Evolutionary conservation across 140 eudicot species (phyloP), one percentile per base, ranked within the genome.

Genomic region (Erigeron philadelphicus): DNA sequence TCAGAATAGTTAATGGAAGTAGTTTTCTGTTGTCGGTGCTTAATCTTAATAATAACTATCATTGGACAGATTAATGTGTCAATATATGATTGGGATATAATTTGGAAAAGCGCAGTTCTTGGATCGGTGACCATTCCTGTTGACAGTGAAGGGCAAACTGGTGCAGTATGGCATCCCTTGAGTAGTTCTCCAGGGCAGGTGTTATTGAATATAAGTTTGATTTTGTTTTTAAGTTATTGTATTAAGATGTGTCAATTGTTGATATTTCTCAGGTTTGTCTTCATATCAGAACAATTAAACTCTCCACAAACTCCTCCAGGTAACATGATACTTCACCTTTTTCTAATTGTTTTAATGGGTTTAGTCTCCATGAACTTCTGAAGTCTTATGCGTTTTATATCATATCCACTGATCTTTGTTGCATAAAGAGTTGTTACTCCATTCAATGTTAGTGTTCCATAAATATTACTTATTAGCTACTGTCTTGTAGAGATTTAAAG

Each of bases 21-120:
- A 31, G n/a, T 64, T 59, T 67, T 31, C 74, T 54, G 73, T 64
- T 65, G 45, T 78, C 64, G 16, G 57, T 53, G 54, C 49, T 19
- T 25, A 5, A 50, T 53, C 35, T 54, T 75, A 73, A 66, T 59
- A 54, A 64, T 43, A 66, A 66, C 69, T 19, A 65, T 72, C 64
- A 10, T 58, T 81, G 72, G 75, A 74, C 98, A 93, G 98, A 87
- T 93, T 80, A 81, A 56, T 62, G 95, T 90, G 79, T 79, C 97
- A 25, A 90, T 90, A 60, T 81, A 90, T 85, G 97, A 90, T 70
- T 90, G 97, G 97, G 97, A 90, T 79, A 90, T 90, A 79, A 85
- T 90, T 38, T 90, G 97, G 97, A 90, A 88, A 84, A 90, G 97
- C 78, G 85, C 95, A 76, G 87, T 87, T 79, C 90, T 90, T 80